Conservation (phyloP, 257 asterid species). For the Solanum acaule region DNA sequence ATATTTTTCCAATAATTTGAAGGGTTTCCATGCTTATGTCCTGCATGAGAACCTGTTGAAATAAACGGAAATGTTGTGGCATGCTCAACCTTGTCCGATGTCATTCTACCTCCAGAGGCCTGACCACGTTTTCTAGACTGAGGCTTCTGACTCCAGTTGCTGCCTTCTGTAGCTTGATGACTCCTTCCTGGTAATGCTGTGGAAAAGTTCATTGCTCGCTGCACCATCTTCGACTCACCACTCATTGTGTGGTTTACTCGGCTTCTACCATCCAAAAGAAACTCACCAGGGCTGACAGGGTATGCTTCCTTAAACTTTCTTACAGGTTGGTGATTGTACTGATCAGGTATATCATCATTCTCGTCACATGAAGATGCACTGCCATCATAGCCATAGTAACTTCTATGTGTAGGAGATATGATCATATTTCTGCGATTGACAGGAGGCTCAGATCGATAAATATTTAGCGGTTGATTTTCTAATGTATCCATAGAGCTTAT, state of each 20-base stretch:
- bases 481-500: constrained; percentile 27
- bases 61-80: constrained; percentile 15
- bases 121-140: constrained; percentile 13
- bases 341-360: constrained; percentile 25
- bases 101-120: constrained; percentile 13
- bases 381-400: constrained; percentile 50
- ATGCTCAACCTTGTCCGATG: constrained; percentile 16
- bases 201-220: constrained; percentile 17
- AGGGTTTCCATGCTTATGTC: constrained; percentile 22
- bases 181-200: constrained; percentile 7
- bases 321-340: constrained; percentile 9
- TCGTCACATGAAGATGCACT: constrained; percentile 70
- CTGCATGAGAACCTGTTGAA: constrained; percentile 18
- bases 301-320: constrained; percentile 22
- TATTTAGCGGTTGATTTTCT: constrained; percentile 20
- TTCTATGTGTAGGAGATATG: constrained; percentile 28
- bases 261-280: constrained; percentile 12
- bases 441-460: constrained; percentile 17
- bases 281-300: constrained; percentile 9
- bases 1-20: constrained; percentile 10
- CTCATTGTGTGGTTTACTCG: constrained; percentile 8
- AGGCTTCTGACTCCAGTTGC: constrained; percentile 19
- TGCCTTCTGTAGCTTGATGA: constrained; percentile 21
- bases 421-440: constrained; percentile 3
- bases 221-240: constrained; percentile 18